These are phyloP conservation scores for Corymbia calophylla DNA, from an alignment of 441 rosid genomes.

Conservation along the genomic window DNA sequence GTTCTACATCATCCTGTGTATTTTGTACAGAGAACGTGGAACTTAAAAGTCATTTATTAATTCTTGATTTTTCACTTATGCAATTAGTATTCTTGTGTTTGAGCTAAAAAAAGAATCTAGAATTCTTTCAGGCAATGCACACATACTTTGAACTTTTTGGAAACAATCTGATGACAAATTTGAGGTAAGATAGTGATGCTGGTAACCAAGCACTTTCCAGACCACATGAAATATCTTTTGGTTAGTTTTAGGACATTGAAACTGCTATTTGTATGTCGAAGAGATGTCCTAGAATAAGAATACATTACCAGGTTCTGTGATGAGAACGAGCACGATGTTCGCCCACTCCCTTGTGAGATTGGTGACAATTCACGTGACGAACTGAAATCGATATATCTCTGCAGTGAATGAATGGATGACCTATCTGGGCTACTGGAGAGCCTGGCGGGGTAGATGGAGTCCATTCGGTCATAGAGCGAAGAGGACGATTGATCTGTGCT, in stretches of 20 bases:
- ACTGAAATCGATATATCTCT: slow-evolving; percentile 32
- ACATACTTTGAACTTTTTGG: neutral
- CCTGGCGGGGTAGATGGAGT: slow-evolving; percentile 30
- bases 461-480: slow-evolving; percentile 34
- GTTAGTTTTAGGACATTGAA: neutral
- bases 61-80: neutral
- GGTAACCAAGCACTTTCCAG: neutral
- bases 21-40: slow-evolving; percentile 5
- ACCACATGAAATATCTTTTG: neutral
- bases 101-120: neutral
- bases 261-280: neutral
- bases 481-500: slow-evolving; percentile 61
- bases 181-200: neutral
- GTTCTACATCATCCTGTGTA: slow-evolving; percentile 69
- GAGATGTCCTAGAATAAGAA: neutral
- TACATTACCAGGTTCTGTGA: slow-evolving; percentile 46
- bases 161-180: neutral
- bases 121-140: neutral
- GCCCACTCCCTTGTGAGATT: slow-evolving; percentile 46
- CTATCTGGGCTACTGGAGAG: slow-evolving; percentile 57
- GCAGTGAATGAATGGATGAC: slow-evolving; percentile 43
- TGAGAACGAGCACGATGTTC: slow-evolving; percentile 48
- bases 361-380: slow-evolving; percentile 44
- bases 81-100: neutral
- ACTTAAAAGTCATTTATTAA: neutral